phyloP scores from a whole-genome alignment of 768 basidiomycete species.

The Cubamyces sp. region DNA sequence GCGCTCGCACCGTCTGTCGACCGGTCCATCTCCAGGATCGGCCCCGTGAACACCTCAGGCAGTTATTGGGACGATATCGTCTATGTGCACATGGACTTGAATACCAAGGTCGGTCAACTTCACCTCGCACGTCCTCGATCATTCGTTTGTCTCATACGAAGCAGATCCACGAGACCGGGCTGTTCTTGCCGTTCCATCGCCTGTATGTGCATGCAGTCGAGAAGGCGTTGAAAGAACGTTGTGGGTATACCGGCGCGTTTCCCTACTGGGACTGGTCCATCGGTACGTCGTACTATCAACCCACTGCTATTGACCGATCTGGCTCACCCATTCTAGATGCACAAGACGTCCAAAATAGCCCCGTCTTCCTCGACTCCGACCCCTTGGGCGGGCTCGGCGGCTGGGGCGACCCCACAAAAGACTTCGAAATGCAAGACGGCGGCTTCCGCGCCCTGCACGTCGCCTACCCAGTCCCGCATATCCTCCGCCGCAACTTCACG shows the following conservation, averaged over 20 bases:
- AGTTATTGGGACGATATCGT: conserved; percentile 28
- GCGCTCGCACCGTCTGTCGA: conserved; percentile 16
- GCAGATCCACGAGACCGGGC: conserved; percentile 32
- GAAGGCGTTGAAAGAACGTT: conserved; percentile 26
- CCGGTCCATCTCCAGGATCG: conserved; percentile 12
- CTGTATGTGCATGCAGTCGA: conserved; percentile 31
- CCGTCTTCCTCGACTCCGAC: conserved; percentile 29
- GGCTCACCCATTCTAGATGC: conserved; percentile 24
- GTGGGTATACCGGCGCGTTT: conserved; percentile 29
- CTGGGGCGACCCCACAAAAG: conserved; percentile 32
- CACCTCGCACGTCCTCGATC: too few species aligned
- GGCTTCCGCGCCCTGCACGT: conserved; percentile 34
- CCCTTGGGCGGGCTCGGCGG: conserved; percentile 33
- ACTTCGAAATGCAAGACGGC: conserved; percentile 33
- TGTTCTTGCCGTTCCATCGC: conserved; percentile 37
- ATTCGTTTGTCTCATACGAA: neutral
- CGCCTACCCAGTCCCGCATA: conserved; percentile 40
- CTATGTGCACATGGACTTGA: conserved; percentile 36
- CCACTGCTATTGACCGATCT: neutral
- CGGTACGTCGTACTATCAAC: conserved; percentile 14
- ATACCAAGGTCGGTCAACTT: conserved; percentile 11
- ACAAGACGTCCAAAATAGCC: conserved; percentile 26
- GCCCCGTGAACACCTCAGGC: conserved; percentile 18
- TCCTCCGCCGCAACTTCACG: conserved; percentile 39
- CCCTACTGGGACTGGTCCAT: conserved; percentile 39